Percentiles rank a stretch among this genome's conserved stretches.
Conservation (phyloP, 192 early-diverging fungal genomes). For the Mortierella antarctica region DNA sequence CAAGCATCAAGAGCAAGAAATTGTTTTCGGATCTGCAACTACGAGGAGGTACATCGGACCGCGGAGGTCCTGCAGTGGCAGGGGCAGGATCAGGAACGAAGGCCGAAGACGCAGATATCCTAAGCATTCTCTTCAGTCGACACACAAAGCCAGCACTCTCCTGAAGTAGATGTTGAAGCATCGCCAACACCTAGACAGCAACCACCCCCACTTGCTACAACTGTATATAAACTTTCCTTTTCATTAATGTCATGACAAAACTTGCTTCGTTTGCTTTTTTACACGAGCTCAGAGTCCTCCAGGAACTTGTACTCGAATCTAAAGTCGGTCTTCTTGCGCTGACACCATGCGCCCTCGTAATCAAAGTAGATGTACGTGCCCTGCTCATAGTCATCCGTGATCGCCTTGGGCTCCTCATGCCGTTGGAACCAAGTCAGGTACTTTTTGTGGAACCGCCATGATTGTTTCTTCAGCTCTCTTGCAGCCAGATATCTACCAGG, state of each 20-base stretch:
- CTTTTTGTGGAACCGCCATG: constrained; percentile 99
- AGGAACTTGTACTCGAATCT: constrained; percentile 92
- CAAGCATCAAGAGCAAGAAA: constrained; percentile 27
- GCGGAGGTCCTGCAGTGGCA: constrained; percentile 5
- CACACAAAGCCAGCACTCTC: constrained; percentile 24
- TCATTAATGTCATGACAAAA: too few relatives aligned
- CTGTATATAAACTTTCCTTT: too few relatives aligned
- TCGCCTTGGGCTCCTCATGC: constrained; percentile 94
- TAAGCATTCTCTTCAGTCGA: constrained; percentile 36
- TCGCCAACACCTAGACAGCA: too few relatives aligned
- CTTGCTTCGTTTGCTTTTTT: constrained; percentile 23
- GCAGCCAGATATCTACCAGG: constrained; percentile 84
- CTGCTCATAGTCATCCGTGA: constrained; percentile 97
- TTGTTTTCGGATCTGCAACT: constrained; percentile 36
- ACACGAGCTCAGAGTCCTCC: constrained; percentile 82
- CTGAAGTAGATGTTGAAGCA: neutral
- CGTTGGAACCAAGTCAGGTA: constrained; percentile 99
- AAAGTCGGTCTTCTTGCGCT: constrained; percentile 96
- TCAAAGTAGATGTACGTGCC: constrained; percentile 99
- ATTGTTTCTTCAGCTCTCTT: constrained; percentile 94
- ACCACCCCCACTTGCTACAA: too few relatives aligned
- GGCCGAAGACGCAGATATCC: constrained; percentile 3
- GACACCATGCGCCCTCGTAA: constrained; percentile 96
- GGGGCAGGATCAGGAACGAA: neutral
- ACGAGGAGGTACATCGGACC: constrained; percentile 25